Base-by-base conservation (phyloP, 352 stramenopile species). In the Peronospora belbahrii region DNA sequence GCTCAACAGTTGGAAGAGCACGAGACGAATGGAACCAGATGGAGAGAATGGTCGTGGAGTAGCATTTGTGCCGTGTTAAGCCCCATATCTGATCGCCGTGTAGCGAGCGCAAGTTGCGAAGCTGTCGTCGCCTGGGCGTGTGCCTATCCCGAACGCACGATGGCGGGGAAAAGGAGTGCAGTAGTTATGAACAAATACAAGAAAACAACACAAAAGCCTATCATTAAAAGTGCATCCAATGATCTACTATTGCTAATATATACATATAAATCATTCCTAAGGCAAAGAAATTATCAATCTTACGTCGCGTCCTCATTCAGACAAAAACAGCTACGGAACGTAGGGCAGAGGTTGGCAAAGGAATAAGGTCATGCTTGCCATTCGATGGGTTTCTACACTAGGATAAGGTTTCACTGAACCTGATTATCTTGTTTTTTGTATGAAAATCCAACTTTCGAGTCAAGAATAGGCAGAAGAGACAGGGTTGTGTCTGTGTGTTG, bases 401-500 rank as follows among this genome's bases (percentile, higher is more conserved):
- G 24, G 1, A 28, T 2, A 4, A 28, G 6, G 24, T 38, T 41
- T 25, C 34, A 42, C 46, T 50, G 47, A 49, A 49, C 44, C 33
- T 23, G 41, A 25, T 48, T 52, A 25, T 54, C 41, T 62, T 32
- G 56, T 13, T 35, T 27, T 62, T 58, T 62, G 45, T 61, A 61
- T 47, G 33, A 6, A 9, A 14, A 43, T 20, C 13, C 22, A 59
- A 61, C n/a, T 52, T 45, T 45, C 37, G 34, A 50, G 25, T 44
- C 31, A 24, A 48, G 58, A 67, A 54, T 60, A 53, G 39, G 48
- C 53, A 65, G 59, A 68, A 56, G 40, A 46, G 44, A 8, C 46
- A 56, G 54, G 54, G 49, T 53, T 58, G 31, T 28, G 25, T 58
- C n/a, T n/a, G 31, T 28, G 17, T 43, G 42, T 44, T 53, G 51